Conservation (phyloP, 441 rosid species). For the Raphanus hybrid region DNA sequence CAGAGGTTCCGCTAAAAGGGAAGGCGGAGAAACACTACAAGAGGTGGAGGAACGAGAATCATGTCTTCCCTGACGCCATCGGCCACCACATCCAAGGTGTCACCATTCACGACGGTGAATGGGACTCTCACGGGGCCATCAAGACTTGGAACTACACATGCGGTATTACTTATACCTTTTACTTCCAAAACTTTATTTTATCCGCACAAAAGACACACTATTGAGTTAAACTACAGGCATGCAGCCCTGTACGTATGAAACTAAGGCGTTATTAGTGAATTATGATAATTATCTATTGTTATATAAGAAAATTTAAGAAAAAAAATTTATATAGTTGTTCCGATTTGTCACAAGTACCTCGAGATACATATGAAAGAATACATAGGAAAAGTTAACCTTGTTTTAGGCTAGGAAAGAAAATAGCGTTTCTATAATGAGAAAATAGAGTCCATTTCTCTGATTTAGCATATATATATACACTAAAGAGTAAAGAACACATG, state of each 20-base stretch:
- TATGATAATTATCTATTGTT: no score
- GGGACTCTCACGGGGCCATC: conserved; percentile 33
- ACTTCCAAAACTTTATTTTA: background rate
- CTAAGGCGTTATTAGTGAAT: no score
- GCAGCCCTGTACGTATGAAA: no score
- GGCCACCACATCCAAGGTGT: no score
- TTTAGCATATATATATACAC: background rate
- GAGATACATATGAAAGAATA: no score
- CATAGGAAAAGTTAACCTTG: no score
- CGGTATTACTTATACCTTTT: conserved; percentile 22
- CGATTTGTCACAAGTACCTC: no score
- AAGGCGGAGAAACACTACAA: conserved; percentile 30
- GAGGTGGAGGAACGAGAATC: conserved; percentile 31
- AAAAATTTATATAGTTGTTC: no score
- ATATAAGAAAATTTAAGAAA: no score
- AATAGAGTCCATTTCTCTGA: background rate
- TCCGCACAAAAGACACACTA: background rate
- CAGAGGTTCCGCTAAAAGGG: conserved; percentile 30
- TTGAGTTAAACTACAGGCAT: background rate
- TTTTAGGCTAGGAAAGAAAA: no score
- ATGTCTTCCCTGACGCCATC: conserved; percentile 32
- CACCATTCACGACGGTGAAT: conserved; percentile 32
- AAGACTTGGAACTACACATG: conserved; percentile 33
- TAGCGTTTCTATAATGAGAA: background rate
- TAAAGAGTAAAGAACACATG: background rate